Evolutionary conservation across 2,329 filamentous ascomycete species (phyloP), one percentile per base, ranked within the genome.

Genomic region (Xylariaceae sp.): DNA sequence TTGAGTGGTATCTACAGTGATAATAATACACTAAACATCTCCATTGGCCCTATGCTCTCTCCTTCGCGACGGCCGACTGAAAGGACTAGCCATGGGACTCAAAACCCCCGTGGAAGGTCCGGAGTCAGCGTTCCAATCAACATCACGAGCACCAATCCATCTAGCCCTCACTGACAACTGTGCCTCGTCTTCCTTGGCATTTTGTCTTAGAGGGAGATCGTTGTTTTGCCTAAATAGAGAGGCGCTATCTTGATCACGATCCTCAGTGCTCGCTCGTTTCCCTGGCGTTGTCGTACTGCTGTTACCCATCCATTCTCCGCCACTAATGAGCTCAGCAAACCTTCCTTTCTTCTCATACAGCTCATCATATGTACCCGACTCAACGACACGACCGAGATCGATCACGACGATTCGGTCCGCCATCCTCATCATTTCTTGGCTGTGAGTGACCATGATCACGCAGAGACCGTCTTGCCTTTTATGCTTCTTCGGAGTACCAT

Each of bases 391-490:
- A 2, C 83, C 81, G 0, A 86, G 83, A n/a, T 90, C 83, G 24
- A 96, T 65, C 60, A 97, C 85, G 1, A 94, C 78, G 6, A 97
- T 78, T 40, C 84, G 80, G 69, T 92, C 87, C 0, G 89, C 90
- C 56, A 91, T 83, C 55, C 82, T 81, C 90, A 98, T 97, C 91
- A 96, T 96, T 68, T 94, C 88, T 60, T 78, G 80, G 54, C 82
- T 85, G 74, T 97, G 94, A 45, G 92, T 96, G 34, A 96, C 88
- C 21, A 96, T 82, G 14, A 97, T 79, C 0, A 96, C 85, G 0
- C 89, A 89, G 72, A 91, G 82, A 11, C 40, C 55, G 14, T 53
- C 44, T 6, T 19, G 45, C 12, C 26, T 31, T 17, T 44, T 21
- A 2, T 29, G 16, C 8, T 43, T 40, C 1, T 21, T 52, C 5